Evolutionary conservation across 2,329 filamentous ascomycete genomes (phyloP).

Genomic region (Colletotrichum truncatum): DNA sequence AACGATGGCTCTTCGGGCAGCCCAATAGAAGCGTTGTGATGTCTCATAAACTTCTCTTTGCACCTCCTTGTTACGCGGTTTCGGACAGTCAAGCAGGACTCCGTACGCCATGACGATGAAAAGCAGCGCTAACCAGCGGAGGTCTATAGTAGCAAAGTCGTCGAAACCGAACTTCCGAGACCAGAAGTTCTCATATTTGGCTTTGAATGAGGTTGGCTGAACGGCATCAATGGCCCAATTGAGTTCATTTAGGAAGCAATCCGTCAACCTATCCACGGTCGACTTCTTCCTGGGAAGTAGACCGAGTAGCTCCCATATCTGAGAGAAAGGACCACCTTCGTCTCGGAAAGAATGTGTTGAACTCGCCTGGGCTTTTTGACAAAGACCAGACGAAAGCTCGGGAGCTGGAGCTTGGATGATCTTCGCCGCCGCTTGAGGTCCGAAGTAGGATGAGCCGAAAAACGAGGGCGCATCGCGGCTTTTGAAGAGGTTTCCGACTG

Average conservation of each 20-base stretch:
- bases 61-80: slow-evolving; percentile 40
- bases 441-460: slow-evolving; percentile 43
- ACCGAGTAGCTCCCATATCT: slow-evolving; percentile 51
- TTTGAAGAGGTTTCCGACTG: slow-evolving; percentile 40
- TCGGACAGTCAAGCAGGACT: slow-evolving; percentile 45
- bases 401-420: slow-evolving; percentile 39
- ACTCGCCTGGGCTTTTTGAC: slow-evolving; percentile 32
- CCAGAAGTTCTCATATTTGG: slow-evolving; percentile 49
- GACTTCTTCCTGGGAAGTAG: slow-evolving; percentile 46
- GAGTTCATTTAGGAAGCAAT: slow-evolving; percentile 45
- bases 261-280: slow-evolving; percentile 44
- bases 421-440: slow-evolving; percentile 41
- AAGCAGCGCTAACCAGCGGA: slow-evolving; percentile 50
- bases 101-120: slow-evolving; percentile 51
- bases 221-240: slow-evolving; percentile 48
- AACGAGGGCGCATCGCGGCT: slow-evolving; percentile 41
- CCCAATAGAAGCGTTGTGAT: slow-evolving; percentile 52
- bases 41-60: slow-evolving; percentile 47
- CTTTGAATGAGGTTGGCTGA: slow-evolving; percentile 42
- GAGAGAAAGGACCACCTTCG: slow-evolving; percentile 39
- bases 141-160: slow-evolving; percentile 48
- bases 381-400: slow-evolving; percentile 34
- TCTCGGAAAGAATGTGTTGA: slow-evolving; percentile 21
- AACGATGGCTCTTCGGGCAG: slow-evolving; percentile 46
- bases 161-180: slow-evolving; percentile 48